Conservation (phyloP, 2,329 filamentous ascomycete genomes). For the Mollisia scopiformis region DNA sequence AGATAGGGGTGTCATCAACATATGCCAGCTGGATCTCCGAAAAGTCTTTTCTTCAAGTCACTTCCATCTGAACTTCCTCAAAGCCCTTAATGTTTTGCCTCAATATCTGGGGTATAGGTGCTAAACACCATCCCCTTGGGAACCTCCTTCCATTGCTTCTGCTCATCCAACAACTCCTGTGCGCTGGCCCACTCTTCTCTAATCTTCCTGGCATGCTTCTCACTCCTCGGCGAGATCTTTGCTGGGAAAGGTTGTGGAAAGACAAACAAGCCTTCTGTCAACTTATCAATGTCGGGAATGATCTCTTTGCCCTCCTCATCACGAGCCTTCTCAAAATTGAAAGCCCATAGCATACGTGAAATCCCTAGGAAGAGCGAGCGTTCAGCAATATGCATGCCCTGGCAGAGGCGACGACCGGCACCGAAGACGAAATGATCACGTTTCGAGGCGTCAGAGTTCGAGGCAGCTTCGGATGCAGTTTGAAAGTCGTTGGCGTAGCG, state of each 20-base stretch:
- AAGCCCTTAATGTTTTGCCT: too few species aligned
- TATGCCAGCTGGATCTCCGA: too few species aligned
- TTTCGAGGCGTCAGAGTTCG: background rate
- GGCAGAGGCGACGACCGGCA: background rate
- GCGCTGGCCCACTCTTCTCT: background rate
- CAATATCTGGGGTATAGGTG: too few species aligned
- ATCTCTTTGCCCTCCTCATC: background rate
- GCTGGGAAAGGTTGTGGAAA: background rate
- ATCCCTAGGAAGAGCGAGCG: background rate
- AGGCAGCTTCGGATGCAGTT: background rate
- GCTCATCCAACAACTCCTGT: background rate
- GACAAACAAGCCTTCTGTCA: background rate
- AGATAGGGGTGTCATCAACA: too few species aligned
- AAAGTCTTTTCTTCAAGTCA: too few species aligned
- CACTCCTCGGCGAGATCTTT: background rate
- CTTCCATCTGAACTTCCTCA: too few species aligned
- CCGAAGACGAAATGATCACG: background rate
- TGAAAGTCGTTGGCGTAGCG: slow-evolving; percentile 1
- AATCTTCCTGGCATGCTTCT: background rate
- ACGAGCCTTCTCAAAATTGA: background rate
- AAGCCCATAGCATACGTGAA: background rate
- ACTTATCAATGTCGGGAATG: background rate
- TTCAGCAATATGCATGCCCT: slow-evolving; percentile 1
- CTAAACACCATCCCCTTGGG: background rate
- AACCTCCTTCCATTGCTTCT: background rate